Base-by-base conservation (phyloP, 176 grass and related monocot species). In the Juncus effusus region DNA sequence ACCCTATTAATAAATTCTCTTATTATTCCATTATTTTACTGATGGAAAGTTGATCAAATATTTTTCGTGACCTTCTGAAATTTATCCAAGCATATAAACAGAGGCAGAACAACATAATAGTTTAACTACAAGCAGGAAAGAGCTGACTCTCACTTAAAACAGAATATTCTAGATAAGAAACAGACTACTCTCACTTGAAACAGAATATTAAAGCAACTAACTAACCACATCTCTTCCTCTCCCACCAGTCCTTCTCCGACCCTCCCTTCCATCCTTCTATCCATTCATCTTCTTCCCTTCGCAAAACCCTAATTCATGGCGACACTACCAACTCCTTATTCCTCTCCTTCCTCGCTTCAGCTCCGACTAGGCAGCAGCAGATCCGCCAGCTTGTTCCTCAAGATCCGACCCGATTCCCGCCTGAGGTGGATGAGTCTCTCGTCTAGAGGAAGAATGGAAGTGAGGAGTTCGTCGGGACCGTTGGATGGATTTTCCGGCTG, bases 401-500 rank as follows among this genome's bases (percentile, higher is more conserved):
- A 38, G 35, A 15, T 69, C 47, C 49, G 35, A 15, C 52, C 47
- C 49, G 65, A 53, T 69, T 54, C 19, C 65, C 50, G 65, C 65
- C 65, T 4, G 13, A 45, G 42, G 15, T 66, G 15, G 15, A 47
- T 28, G 13, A 47, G 42, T 4, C 42, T 0, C 5, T 54, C 11
- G 2, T 16, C 50, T 14, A 16, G 49, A 36, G 11, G 13, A 10
- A 47, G 63, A 53, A 3, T 39, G 47, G 38, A 68, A 51, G 65
- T 54, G 49, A 54, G 12, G 16, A 69, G 37, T 55, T 54, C 49
- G 12, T 37, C 16, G 5, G 65, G 65, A 16, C 76, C 55, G 53
- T 77, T 77, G 47, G 82, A 80, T 69, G 76, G 78, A 60, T 90
- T 96, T 61, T 79, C 91, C 0, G 91, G 91, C 28, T 90, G 91